Base-by-base conservation (phyloP, 169 alveolate genomes). In the Plasmodium coatneyi region DNA sequence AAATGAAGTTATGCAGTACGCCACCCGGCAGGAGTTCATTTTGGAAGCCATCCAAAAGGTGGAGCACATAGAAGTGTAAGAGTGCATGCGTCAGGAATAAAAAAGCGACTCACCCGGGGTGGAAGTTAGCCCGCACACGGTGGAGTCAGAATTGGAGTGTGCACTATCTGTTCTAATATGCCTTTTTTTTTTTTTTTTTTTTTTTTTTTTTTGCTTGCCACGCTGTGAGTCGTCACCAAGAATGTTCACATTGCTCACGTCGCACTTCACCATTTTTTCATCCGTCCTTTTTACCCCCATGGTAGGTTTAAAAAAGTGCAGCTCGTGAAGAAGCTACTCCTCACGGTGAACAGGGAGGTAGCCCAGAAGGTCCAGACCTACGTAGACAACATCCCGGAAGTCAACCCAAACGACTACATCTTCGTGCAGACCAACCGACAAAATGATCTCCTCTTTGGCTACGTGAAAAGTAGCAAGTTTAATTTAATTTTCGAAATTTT, bases 1-100 rank as follows among this genome's bases (percentile, higher is more conserved):
- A 70, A 41, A 39, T 14, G 36, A 79, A 79, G 25, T 2, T 30
- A 14, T 56, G 34, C 46, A 66, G 7, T 89, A 72, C 49, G 34
- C 16, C 36, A 54, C 91, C 22, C 66, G 56, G 25, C 94, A 89
- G 71, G 94, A 89, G 49, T 80, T 79, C 34, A 72, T 89, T 39
- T 66, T 89, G 16, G 90, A 89, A 14, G 72, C 91, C 34, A 80
- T 89, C 19, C 83, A 89, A 41, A 80, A 80, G 16, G 83, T 66
- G 39, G 83, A 89, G 22, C 94, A 89, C 32, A 70, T 89, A n/a
- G 94, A 89, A 80, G 52, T 78, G 94, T 89, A 89, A 84, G 93
- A 4, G 36, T 49, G 19, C 39, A 80, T 19, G 7, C 5, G 19
- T 12, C 16, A 49, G 25, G 60, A 10, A 41, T 1, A 43, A 49